phyloP scores from a whole-genome alignment of 805 yeast species.

The Starmerella lactis-condensi region DNA sequence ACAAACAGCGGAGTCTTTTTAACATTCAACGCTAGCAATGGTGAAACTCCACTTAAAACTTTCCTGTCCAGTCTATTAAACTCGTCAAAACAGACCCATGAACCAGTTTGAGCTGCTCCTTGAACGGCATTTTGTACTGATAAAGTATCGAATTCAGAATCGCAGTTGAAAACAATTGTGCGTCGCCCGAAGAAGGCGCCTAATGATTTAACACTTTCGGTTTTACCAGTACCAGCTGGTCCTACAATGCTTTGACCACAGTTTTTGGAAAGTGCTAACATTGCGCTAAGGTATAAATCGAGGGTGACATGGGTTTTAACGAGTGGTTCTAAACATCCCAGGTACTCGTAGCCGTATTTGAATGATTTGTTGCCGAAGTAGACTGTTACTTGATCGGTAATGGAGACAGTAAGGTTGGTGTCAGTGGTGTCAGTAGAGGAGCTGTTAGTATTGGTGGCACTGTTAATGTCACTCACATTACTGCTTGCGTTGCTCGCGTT shows the following conservation, averaged over 20 bases:
- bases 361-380: slow-evolving; percentile 35
- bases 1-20: slow-evolving; percentile 47
- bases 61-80: slow-evolving; percentile 60
- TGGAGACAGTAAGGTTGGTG: neutral
- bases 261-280: slow-evolving; percentile 52
- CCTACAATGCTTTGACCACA: slow-evolving; percentile 87
- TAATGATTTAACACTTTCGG: slow-evolving; percentile 72
- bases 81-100: slow-evolving; percentile 95
- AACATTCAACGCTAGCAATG: slow-evolving; percentile 49
- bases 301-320: slow-evolving; percentile 61
- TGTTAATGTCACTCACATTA: too few relatives aligned
- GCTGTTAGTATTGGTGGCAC: too few relatives aligned
- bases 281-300: slow-evolving; percentile 45
- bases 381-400: slow-evolving; percentile 24
- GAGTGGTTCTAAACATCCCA: slow-evolving; percentile 53
- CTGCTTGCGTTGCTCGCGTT: too few relatives aligned
- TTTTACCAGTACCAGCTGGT: slow-evolving; percentile 96
- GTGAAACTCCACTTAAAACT: slow-evolving; percentile 67
- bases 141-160: slow-evolving; percentile 66
- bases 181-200: slow-evolving; percentile 62
- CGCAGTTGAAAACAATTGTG: slow-evolving; percentile 81
- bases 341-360: slow-evolving; percentile 62
- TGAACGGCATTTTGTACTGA: slow-evolving; percentile 58
- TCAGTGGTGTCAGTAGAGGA: too few relatives aligned
- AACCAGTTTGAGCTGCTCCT: slow-evolving; percentile 68